These are phyloP conservation scores for Trypanosoma avium DNA, from an alignment of 208 protist species.

Conservation along the genomic window DNA sequence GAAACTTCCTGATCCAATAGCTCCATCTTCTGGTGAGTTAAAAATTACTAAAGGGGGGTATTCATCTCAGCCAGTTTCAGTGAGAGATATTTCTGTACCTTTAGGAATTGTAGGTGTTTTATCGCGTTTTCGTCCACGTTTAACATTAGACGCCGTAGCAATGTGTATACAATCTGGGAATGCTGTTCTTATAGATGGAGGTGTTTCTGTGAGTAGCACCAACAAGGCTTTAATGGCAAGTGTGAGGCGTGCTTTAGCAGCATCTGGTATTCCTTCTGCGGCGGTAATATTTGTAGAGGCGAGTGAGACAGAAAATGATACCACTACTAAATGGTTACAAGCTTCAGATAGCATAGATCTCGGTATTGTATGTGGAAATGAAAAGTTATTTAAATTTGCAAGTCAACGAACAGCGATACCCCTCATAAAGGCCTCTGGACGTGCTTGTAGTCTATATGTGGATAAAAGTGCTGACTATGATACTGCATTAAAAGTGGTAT, in stretches of 20 bases:
- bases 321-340: conserved; percentile 43
- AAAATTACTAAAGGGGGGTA: not conserved
- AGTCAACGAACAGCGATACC: conserved; percentile 39
- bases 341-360: conserved; percentile 45
- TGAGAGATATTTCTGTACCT: conserved; percentile 47
- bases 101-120: conserved; percentile 57
- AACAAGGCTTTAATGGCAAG: conserved; percentile 37
- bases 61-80: conserved; percentile 18
- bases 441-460: conserved; percentile 52
- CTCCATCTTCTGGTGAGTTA: not conserved
- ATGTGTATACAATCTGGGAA: conserved; percentile 59
- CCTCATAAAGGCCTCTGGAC: conserved; percentile 47
- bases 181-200: conserved; percentile 52
- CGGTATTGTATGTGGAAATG: conserved; percentile 51
- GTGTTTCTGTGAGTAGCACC: conserved; percentile 39
- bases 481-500: conserved; percentile 41
- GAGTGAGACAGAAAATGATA: conserved; percentile 33
- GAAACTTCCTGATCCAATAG: conserved; percentile 45
- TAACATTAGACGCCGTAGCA: conserved; percentile 44
- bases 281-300: conserved; percentile 48
- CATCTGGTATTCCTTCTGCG: conserved; percentile 33
- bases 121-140: conserved; percentile 52
- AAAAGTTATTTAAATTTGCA: conserved; percentile 52
- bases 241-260: conserved; percentile 32
- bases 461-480: conserved; percentile 57